Base-by-base conservation (phyloP, 768 basidiomycete species). In the Xerocomus brunneocitrinus region DNA sequence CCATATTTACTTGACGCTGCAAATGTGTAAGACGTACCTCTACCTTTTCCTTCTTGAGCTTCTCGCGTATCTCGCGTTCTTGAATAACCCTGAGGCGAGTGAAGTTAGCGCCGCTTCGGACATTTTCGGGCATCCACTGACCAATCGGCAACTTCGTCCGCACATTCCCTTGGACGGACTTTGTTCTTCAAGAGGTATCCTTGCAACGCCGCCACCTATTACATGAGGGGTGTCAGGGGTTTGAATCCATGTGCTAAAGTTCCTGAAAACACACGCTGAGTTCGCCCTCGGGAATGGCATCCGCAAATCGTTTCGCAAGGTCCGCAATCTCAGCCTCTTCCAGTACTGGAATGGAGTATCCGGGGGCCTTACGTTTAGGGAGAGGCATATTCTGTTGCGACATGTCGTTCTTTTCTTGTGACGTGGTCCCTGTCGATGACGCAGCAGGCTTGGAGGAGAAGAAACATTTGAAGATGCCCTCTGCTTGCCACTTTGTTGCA, bases 401-500 rank as follows among this genome's bases (percentile, higher is more conserved):
- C 13, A 80, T 62, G 59, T 83, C 82, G 40, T 69, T 65, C 42
- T 28, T 58, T 43, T 52, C 69, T n/a, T 52, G 47, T 45, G 57
- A 50, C 19, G 53, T 46, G 36, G 58, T n/a, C 16, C 3, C 57
- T 39, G 60, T 36, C 9, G 63, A 52, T 34, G 56, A 22, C 19
- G 51, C 46, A 6, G 56, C 44, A 52, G 60, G 69, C 53, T 73
- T 83, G 69, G 70, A 85, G 3, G 91, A 90, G 85, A 93, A 93
- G 83, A 93, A 93, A 69, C 89, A 91, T 68, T 91, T 91, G 82
- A 91, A 93, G 66, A 93, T 89, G 48, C 89, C 90, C 70, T 91
- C 90, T 13, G 91, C 91, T 64, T 93, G 91, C 89, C 89, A 92
- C 68, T 90, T 92, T 8, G 89, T 91, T 5, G 91, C 90, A 63